These are phyloP conservation scores for Tolypocladium ovalisporum DNA, from an alignment of 2,329 filamentous ascomycete species.

Conservation along the genomic window DNA sequence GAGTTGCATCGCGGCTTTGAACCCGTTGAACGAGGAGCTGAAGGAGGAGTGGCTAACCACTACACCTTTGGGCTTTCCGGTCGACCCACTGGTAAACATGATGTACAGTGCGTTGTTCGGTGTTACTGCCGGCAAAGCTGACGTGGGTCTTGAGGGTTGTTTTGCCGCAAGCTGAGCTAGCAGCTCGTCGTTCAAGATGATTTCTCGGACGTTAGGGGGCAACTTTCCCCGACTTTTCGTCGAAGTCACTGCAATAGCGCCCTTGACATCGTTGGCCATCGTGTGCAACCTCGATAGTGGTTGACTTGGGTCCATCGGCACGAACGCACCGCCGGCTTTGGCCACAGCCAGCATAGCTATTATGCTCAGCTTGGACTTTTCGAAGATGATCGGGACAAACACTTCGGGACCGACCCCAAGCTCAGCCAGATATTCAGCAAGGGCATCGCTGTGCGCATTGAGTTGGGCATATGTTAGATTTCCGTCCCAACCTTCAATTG, in stretches of 20 bases:
- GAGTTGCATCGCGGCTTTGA: slow-evolving; percentile 4
- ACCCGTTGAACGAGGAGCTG: slow-evolving; percentile 5
- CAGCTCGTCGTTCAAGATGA: neutral
- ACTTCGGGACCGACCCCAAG: slow-evolving; percentile 1
- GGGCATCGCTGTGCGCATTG: neutral
- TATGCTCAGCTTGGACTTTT: slow-evolving; percentile 12
- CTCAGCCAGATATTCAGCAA: neutral
- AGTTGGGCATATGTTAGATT: neutral
- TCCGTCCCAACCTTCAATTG: slow-evolving; percentile 1
- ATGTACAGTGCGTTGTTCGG: slow-evolving; percentile 4
- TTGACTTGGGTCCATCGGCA: slow-evolving; percentile 12
- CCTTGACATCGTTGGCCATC: slow-evolving; percentile 1
- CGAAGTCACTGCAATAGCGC: slow-evolving; percentile 6
- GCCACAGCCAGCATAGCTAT: slow-evolving; percentile 13
- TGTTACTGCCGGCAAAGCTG: neutral
- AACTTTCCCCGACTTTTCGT: neutral
- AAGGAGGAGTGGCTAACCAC: slow-evolving; percentile 11
- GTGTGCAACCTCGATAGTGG: slow-evolving; percentile 4
- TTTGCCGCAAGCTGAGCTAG: neutral
- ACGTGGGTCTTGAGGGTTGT: neutral
- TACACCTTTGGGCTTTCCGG: slow-evolving; percentile 12
- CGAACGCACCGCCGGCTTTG: slow-evolving; percentile 12
- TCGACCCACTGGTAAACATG: slow-evolving; percentile 14
- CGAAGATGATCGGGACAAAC: slow-evolving; percentile 1
- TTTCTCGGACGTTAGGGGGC: neutral